Conservation (phyloP, 805 yeast genomes). For the Maudiozyma turicensis region DNA sequence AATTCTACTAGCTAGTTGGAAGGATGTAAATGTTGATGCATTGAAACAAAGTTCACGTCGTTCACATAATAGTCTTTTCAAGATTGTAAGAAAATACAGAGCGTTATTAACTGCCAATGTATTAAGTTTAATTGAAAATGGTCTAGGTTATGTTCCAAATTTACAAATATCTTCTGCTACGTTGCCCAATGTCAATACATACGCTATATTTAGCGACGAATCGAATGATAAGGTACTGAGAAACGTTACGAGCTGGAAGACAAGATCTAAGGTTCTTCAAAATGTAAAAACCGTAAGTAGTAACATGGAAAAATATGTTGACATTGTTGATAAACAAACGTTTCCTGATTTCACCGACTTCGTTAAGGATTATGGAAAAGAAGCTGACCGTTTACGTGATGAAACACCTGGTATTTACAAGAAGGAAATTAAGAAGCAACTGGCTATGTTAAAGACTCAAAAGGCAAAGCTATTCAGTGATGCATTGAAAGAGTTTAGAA, state of each 20-base stretch:
- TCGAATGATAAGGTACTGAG: conserved; percentile 23
- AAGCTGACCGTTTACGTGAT: conserved; percentile 51
- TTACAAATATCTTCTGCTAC: not conserved
- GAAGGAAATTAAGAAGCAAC: conserved; percentile 63
- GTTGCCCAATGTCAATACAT: conserved; percentile 2
- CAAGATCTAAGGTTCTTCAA: conserved; percentile 48
- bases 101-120: conserved; percentile 45
- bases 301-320: conserved; percentile 45
- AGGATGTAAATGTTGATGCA: conserved; percentile 89
- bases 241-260: conserved; percentile 38
- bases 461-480: conserved; percentile 72
- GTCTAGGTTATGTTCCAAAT: conserved; percentile 30
- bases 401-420: conserved; percentile 69
- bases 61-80: conserved; percentile 78
- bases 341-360: conserved; percentile 44
- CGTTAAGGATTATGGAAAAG: conserved; percentile 44
- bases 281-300: conserved; percentile 41
- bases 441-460: conserved; percentile 69
- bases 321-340: conserved; percentile 24
- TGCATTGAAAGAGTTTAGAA: conserved; percentile 59
- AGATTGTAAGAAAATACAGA: conserved; percentile 74
- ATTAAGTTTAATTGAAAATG: conserved; percentile 47
- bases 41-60: conserved; percentile 86
- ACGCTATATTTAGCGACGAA: conserved; percentile 1
- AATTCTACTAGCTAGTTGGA: conserved; percentile 89